Base-by-base conservation (phyloP, 2,329 filamentous ascomycete species). In the Exophiala dermatitidis region DNA sequence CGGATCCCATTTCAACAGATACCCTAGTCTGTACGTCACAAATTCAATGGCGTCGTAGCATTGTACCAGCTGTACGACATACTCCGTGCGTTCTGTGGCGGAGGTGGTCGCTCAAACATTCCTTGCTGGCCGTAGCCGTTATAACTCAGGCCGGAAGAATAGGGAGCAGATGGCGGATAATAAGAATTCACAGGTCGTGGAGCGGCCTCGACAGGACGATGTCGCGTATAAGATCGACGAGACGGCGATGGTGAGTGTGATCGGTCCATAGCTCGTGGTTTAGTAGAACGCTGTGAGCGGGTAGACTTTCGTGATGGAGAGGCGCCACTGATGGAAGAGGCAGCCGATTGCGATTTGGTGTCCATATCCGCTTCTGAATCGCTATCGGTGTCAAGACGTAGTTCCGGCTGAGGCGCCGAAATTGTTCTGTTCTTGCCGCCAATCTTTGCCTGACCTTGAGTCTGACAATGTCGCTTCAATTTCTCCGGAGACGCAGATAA, bases 31-130 rank as follows among this genome's bases (percentile, higher is more conserved):
- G 26, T 40, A 48, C 26, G 9, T 38, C 48, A 47, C 40, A 59
- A 31, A 33, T 57, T 59, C 51, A 59, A 46, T 9, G 57, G 57
- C 34, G 57, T 59, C 4, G 57, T 59, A 7, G 57, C 57, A 51
- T 59, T 59, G 42, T 59, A 59, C 57, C 57, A 59, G 43, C 46
- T 57, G 45, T 57, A 59, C n/a, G 53, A 57, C 37, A 59, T 34
- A 40, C 54, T 57, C 42, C 57, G 47, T 12, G 43, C 54, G 33
- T 32, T 53, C 9, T 36, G 41, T 6, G 43, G 36, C 2, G 50
- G 36, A 26, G 37, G 46, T 12, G 47, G 45, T 1, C 30, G 32
- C 43, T 46, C 43, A 37, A 40, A 41, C 26, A 37, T 31, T 31
- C 43, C 37, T 29, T 28, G 33, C 5, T 38, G 8, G 46, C 44